These are phyloP conservation scores for Mycena rosella DNA, from an alignment of 768 basidiomycete genomes.

Conservation along the genomic window DNA sequence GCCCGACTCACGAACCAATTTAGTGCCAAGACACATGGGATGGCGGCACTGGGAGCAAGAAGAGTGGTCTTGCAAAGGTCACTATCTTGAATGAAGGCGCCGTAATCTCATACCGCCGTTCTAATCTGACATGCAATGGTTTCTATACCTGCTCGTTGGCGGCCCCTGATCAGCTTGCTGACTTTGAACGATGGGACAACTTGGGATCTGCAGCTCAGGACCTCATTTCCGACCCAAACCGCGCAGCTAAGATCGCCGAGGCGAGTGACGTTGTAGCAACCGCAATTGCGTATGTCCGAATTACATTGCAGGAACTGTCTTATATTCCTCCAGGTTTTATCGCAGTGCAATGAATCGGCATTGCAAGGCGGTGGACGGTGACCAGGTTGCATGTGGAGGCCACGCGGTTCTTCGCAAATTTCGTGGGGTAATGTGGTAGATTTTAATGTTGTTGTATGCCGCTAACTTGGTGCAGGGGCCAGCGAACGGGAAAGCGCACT, in stretches of 20 bases:
- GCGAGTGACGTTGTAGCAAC: no score
- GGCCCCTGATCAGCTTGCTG: background rate
- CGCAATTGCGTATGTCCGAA: no score
- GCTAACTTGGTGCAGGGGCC: background rate
- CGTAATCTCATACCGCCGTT: background rate
- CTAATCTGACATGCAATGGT: background rate
- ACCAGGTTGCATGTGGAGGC: background rate
- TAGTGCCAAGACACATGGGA: background rate
- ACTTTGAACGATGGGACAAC: no score
- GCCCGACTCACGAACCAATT: no score
- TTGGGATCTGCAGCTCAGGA: no score
- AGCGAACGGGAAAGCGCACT: background rate
- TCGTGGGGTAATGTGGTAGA: background rate
- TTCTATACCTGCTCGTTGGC: background rate
- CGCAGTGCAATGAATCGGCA: no score
- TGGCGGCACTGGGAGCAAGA: background rate
- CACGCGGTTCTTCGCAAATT: conserved; percentile 11
- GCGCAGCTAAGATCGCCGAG: no score
- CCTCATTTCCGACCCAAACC: no score
- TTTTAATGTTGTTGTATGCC: background rate
- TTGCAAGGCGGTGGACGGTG: no score
- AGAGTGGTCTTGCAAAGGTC: background rate
- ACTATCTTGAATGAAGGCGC: background rate
- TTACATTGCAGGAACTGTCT: background rate
- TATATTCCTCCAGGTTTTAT: no score